Conservation (phyloP, 2,329 filamentous ascomycete genomes). For the Cercospora brassicicola region DNA sequence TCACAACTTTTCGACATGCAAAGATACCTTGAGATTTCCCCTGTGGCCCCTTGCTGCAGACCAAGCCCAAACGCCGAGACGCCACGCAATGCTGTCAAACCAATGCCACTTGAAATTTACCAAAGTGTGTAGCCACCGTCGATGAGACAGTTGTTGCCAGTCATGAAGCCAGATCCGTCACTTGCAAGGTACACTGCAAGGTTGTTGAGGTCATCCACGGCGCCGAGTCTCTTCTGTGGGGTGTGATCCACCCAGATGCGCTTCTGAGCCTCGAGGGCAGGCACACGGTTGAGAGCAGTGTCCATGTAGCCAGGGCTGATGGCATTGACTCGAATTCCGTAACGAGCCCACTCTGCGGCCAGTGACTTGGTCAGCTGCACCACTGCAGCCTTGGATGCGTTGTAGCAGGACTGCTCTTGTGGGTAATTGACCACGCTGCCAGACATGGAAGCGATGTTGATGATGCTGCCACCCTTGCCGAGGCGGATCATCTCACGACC, state of each 20-base stretch:
- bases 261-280: slow-evolving; percentile 76
- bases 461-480: slow-evolving; percentile 68
- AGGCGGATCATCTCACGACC: slow-evolving; percentile 65
- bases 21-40: slow-evolving; percentile 2
- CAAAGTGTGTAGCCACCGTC: slow-evolving; percentile 68
- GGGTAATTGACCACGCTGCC: slow-evolving; percentile 52
- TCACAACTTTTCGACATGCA: background rate
- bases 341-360: slow-evolving; percentile 80
- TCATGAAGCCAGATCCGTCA: slow-evolving; percentile 74
- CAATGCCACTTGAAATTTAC: slow-evolving; percentile 27
- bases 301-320: slow-evolving; percentile 87
- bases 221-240: slow-evolving; percentile 70
- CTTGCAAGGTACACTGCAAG: slow-evolving; percentile 74
- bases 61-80: slow-evolving; percentile 17
- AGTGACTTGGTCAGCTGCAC: slow-evolving; percentile 77
- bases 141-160: slow-evolving; percentile 70
- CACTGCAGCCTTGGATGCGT: slow-evolving; percentile 78
- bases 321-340: slow-evolving; percentile 78
- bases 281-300: slow-evolving; percentile 76
- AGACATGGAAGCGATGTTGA: slow-evolving; percentile 70
- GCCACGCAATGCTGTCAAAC: slow-evolving; percentile 18
- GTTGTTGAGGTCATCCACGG: slow-evolving; percentile 74
- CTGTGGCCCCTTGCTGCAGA: background rate
- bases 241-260: slow-evolving; percentile 75
- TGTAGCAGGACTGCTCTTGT: slow-evolving; percentile 80